Base-by-base conservation (phyloP, 257 asterid species). In the Knoxia roxburghii region DNA sequence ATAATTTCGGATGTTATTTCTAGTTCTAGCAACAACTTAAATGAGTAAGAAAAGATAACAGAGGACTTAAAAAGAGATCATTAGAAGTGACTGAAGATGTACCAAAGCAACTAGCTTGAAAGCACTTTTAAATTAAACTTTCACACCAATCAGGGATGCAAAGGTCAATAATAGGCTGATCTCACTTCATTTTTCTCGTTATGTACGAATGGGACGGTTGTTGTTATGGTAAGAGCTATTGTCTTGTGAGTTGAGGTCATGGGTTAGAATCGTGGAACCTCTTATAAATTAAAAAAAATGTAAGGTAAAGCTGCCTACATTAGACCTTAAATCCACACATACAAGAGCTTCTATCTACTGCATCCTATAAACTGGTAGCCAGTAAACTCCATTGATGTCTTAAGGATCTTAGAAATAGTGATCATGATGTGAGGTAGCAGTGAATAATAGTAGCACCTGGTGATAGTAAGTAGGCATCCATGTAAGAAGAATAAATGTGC, bases 391-490 rank as follows among this genome's bases (percentile, higher is more conserved):
- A n/a, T n/a, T n/a, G n/a, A 49, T 1, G 2, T 30, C 17, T 41
- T 60, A 33, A 35, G 35, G n/a, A 4, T 50, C 5, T 41, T 59
- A 53, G 41, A 64, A 63, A 9, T 35, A 23, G 2, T 21, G 29
- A 17, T 10, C 32, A 37, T 4, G 41, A 37, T 4, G 39, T 26
- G 46, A 40, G 46, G 46, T 8, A 17, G 65, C 29, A 18, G 8
- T 41, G 24, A 24, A 58, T 12, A 46, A 60, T 67, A 27, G 15
- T 8, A 33, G 58, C 73, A 90, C 95, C 97, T 90, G 96, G 84
- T 88, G 92, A 79, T 90, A 90, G 72, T 90, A 90, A 1, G 97
- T 90, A 18, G 97, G 97, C 97, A 90, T 90, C 97, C 96, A 90
- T 18, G 97, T 90, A 72, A 90, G 94, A 69, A 90, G 82, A 82